phyloP scores from a whole-genome alignment of 140 eudicot genomes.

The Senecio squalidus region DNA sequence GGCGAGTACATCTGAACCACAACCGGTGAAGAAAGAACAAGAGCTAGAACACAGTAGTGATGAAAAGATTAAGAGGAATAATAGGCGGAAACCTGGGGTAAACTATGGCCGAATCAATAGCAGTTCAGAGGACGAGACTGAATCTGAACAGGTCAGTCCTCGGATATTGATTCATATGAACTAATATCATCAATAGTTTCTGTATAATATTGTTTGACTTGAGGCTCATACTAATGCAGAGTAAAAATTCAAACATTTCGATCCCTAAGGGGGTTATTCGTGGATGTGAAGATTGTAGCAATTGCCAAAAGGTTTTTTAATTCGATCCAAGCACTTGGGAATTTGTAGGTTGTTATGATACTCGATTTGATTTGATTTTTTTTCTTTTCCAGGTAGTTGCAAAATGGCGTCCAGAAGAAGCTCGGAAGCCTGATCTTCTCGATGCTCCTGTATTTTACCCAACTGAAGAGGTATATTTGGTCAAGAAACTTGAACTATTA shows the following conservation, averaged over 20 bases:
- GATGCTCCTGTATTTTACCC: slow-evolving; percentile 96
- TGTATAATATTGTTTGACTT: slow-evolving; percentile 17
- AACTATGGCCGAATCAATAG: slow-evolving; percentile 44
- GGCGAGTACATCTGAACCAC: slow-evolving; percentile 32
- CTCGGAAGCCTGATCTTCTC: slow-evolving; percentile 68
- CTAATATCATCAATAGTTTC: not conserved
- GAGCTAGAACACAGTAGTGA: slow-evolving; percentile 28
- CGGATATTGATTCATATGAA: slow-evolving; percentile 8
- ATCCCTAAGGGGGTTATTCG: slow-evolving; percentile 86
- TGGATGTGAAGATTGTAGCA: slow-evolving; percentile 76
- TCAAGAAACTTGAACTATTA: not conserved
- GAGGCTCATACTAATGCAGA: slow-evolving; percentile 32
- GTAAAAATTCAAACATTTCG: slow-evolving; percentile 22
- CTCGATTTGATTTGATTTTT: too few relatives aligned
- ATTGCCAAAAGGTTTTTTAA: slow-evolving; percentile 78
- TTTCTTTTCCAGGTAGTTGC: slow-evolving; percentile 94
- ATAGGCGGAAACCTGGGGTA: slow-evolving; percentile 48
- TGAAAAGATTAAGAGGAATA: slow-evolving; percentile 36
- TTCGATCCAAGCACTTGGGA: not conserved
- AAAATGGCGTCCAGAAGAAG: slow-evolving; percentile 80
- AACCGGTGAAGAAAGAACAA: slow-evolving; percentile 31
- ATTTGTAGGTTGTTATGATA: not conserved
- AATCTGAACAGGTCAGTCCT: slow-evolving; percentile 75
- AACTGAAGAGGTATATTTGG: slow-evolving; percentile 60
- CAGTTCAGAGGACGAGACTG: slow-evolving; percentile 65